Evolutionary conservation across 805 yeast genomes (phyloP), one percentile per base, ranked within the genome.

Genomic region (Ogataea nitratoaversa): DNA sequence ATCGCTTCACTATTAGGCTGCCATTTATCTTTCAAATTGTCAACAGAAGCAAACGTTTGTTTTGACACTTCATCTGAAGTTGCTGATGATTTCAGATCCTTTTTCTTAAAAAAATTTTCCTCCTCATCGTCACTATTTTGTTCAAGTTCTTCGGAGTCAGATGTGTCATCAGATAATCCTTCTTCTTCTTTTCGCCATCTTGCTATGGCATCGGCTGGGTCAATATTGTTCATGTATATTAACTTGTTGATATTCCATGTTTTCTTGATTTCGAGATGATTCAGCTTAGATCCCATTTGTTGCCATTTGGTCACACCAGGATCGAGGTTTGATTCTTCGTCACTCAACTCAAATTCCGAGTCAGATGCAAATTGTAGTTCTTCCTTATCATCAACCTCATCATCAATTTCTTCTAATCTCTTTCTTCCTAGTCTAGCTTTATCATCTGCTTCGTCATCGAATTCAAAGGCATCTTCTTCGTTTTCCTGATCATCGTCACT

Each of bases 201-300:
- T 30, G 66, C 67, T 34, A 87, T 68, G 25, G 75, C 93, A 47
- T 84, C 93, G 1, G 65, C 69, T 0, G 97, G 90, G 11, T 79
- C 76, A 31, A 88, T 70, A 50, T 86, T 83, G 42, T 82, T 79
- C 76, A 84, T 72, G 60, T 93, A 91, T 4, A 93, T 67, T 41
- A 91, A 66, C 55, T 84, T 86, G 51, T 82, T 80, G 46, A 91
- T 77, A 60, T 91, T 86, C 90, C 95, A 86, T 43, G 67, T 70
- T 63, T 70, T 76, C 52, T 65, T 70, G 56, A 63, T 67, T 43
- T 65, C 56, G 5, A 74, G 49, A n/a, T 82, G 75, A 46, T 75
- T 68, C 42, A 85, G 67, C 50, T 73, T 79, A 4, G 78, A 58
- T 1, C 95, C 96, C 30, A 84, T 68, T 9, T 53, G 46, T 37